Conservation (phyloP, 441 rosid genomes). For the Erodium trifolium region DNA sequence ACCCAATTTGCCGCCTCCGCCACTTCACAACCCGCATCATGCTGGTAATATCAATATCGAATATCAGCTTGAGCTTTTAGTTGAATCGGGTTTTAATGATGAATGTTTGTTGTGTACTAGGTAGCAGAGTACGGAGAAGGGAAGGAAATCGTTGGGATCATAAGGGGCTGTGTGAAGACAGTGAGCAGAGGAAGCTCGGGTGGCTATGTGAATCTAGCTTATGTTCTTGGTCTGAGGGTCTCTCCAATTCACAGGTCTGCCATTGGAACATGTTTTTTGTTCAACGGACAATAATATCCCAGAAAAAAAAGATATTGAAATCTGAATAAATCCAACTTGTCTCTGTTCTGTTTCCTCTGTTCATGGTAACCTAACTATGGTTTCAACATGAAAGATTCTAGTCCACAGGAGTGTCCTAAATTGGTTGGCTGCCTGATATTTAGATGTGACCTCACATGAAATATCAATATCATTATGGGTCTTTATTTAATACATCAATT, state of each 20-base stretch:
- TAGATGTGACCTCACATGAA: conserved; percentile 12
- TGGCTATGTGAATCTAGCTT: conserved; percentile 37
- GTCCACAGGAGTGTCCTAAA: conserved; percentile 7
- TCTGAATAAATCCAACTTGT: too few species aligned
- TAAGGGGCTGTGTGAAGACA: conserved; percentile 61
- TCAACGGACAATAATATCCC: background rate
- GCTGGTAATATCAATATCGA: conserved; percentile 31
- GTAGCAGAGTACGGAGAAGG: conserved; percentile 61
- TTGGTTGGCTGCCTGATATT: background rate
- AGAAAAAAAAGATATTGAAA: background rate
- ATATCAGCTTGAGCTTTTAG: too few species aligned
- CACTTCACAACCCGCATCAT: conserved; percentile 47
- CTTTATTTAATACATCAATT: background rate
- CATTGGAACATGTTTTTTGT: background rate
- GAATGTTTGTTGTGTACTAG: conserved; percentile 20
- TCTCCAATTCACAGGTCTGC: conserved; percentile 47
- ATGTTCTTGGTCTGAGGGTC: conserved; percentile 61
- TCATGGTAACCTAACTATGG: background rate
- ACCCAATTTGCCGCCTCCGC: conserved; percentile 63
- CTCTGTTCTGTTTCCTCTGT: background rate
- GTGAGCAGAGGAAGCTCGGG: conserved; percentile 43
- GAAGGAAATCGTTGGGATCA: conserved; percentile 49
- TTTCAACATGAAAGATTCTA: background rate
- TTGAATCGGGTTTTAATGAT: background rate
- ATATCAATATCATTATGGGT: background rate